These are phyloP conservation scores for Trichoderma pleuroti DNA, from an alignment of 2,329 filamentous ascomycete genomes.

Conservation along the genomic window DNA sequence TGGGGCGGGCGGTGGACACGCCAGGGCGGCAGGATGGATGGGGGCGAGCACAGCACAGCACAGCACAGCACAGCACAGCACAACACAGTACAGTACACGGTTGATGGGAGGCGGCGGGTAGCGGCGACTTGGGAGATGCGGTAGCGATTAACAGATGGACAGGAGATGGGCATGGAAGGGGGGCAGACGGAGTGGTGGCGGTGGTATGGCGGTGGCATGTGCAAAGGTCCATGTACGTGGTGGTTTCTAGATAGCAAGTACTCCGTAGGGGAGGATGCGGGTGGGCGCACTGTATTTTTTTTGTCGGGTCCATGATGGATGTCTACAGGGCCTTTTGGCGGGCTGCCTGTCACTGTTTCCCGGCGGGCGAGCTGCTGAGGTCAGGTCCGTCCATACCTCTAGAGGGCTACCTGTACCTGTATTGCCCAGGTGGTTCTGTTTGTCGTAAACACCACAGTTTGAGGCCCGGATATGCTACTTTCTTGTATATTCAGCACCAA, in stretches of 20 bases:
- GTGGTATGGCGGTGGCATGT: neutral
- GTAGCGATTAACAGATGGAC: neutral
- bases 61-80: too few species aligned
- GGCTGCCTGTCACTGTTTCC: neutral
- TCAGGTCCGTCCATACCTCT: too few species aligned
- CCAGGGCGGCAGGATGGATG: neutral
- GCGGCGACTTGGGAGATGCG: neutral
- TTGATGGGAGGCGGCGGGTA: neutral
- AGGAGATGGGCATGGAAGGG: too few species aligned
- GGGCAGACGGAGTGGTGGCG: neutral
- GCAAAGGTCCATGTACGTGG: neutral
- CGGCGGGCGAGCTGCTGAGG: neutral
- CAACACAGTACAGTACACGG: too few species aligned
- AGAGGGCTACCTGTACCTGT: neutral
- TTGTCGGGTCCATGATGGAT: too few species aligned
- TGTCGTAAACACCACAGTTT: neutral
- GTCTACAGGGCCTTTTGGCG: neutral
- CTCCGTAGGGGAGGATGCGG: neutral
- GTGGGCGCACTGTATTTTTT: neutral
- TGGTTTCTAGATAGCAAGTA: neutral
- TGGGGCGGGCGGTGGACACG: neutral
- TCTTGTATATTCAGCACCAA: neutral
- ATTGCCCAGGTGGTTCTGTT: too few species aligned
- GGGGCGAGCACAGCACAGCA: too few species aligned
- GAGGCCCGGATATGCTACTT: neutral